A percentile compares a stretch with the other conserved stretches of the same genome.
These are phyloP conservation scores for Penicillium dipodomyicola DNA, from an alignment of 495 filamentous ascomycete genomes.

Conservation along the genomic window DNA sequence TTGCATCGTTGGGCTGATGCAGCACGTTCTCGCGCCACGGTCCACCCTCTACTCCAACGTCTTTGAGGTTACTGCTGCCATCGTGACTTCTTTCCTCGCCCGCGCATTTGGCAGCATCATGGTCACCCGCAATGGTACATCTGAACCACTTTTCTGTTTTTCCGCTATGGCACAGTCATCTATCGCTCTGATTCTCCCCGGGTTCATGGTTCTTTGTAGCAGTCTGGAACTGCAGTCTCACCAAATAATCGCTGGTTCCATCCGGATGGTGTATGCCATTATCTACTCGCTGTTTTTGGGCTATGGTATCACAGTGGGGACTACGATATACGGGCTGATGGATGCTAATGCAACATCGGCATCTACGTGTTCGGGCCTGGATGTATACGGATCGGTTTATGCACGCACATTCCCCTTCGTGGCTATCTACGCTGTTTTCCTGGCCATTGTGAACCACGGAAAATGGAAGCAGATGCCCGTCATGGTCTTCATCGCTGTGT, in stretches of 20 bases:
- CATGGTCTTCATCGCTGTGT: conserved; percentile 79
- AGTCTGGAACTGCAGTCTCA: conserved; percentile 85
- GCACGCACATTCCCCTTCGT: conserved; percentile 61
- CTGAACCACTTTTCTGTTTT: conserved; percentile 76
- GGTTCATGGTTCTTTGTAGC: conserved; percentile 79
- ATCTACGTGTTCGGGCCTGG: conserved; percentile 61
- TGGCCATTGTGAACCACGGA: conserved; percentile 84
- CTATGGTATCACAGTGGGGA: conserved; percentile 92
- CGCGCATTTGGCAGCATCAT: conserved; percentile 79
- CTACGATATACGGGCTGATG: conserved; percentile 81
- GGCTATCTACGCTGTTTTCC: conserved; percentile 71
- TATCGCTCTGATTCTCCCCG: conserved; percentile 89
- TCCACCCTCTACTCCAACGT: conserved; percentile 81
- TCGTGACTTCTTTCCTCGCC: conserved; percentile 82
- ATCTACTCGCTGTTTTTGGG: conserved; percentile 94
- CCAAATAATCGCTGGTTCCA: conserved; percentile 83
- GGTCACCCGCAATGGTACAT: conserved; percentile 43
- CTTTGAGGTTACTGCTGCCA: conserved; percentile 83
- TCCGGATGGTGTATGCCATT: conserved; percentile 93
- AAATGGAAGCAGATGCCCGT: conserved; percentile 87
- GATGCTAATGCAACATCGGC: conserved; percentile 69
- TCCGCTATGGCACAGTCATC: conserved; percentile 86
- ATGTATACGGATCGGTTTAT: conserved; percentile 42
- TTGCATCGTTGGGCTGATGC: conserved; percentile 74
- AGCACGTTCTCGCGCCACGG: conserved; percentile 72